Evolutionary conservation across 148 eudicot species (phyloP).

Genomic region (Cornus florida): DNA sequence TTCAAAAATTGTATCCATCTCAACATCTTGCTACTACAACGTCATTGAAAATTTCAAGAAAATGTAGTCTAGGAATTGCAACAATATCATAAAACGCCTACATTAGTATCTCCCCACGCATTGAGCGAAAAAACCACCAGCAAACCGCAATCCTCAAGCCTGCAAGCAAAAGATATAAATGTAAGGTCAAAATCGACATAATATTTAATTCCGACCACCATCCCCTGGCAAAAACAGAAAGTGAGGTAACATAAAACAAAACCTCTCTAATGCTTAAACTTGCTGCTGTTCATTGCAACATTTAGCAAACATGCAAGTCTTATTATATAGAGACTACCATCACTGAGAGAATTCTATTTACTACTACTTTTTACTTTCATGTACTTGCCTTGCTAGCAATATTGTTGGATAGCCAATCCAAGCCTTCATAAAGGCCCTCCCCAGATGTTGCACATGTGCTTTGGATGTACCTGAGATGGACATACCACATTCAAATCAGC

Average conservation of each 20-base stretch:
- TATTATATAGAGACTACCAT: too few relatives aligned
- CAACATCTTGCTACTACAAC: too few relatives aligned
- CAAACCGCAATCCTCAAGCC: conserved; percentile 11
- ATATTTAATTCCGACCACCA: not conserved
- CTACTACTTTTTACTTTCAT: not conserved
- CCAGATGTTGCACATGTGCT: conserved; percentile 25
- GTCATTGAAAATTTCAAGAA: too few relatives aligned
- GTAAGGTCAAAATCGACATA: not conserved
- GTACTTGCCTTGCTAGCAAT: conserved; percentile 27
- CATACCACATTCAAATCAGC: not conserved
- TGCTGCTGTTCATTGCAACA: not conserved
- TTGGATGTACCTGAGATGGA: conserved; percentile 17
- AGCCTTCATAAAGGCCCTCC: conserved; percentile 24
- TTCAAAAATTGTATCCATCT: too few relatives aligned
- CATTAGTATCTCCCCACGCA: too few relatives aligned
- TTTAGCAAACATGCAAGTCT: not conserved
- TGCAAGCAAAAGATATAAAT: not conserved
- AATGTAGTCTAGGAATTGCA: too few relatives aligned
- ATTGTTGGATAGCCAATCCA: conserved; percentile 31
- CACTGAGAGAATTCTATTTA: not conserved
- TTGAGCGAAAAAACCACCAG: too few relatives aligned
- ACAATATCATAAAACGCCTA: too few relatives aligned
- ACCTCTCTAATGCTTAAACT: not conserved
- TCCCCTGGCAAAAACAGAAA: not conserved
- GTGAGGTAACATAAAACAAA: not conserved